Base-by-base conservation (phyloP, 345 rosid species). In the Physaria fendleri region DNA sequence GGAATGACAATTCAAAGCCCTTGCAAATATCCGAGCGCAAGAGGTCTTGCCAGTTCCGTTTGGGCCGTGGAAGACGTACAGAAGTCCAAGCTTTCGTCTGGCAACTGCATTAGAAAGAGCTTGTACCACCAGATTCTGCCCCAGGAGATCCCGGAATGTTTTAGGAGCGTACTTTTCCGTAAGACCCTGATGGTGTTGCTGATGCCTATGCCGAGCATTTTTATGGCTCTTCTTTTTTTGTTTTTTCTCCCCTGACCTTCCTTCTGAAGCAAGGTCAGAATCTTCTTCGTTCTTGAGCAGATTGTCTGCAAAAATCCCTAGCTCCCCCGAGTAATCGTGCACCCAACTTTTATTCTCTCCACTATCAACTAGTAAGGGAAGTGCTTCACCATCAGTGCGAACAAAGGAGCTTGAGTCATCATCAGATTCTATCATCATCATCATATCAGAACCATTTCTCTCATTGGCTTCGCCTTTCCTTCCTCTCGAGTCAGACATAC, bases 21-120 rank as follows among this genome's bases (percentile, higher is more conserved):
- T 77, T 29, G 99, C 90, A 66, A 94, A 87, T 62, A 90, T 84
- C 21, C 99, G 83, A 71, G 99, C 99, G 32, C 97, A 87, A 1
- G 93, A 90, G 37, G 96, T 90, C 79, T 90, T 94, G 29, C 99
- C 99, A 1, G 99, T 90, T 54, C 99, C 99, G 59, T 85, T 96
- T 71, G 96, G 97, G 32, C 99, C 99, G 8, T 94, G 80, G 49
- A 94, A 94, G 18, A 90, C 95, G 59, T 90, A 94, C 5, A 94
- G 84, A 16, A 94, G 71, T 16, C 96, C 99, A 54, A 94, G 82
- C 79, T 81, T 94, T 37, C 83, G 68, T 70, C 74, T 80, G 50
- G 56, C 59, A 23, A 82, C 90, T 8, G 97, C 99, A 68, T 94
- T 94, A 15, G 85, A 85, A 64, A 94, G 96, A 69, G 97, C 97